Evolutionary conservation across 2,329 filamentous ascomycete genomes (phyloP).

Genomic region (Chaetothyriales sp.): DNA sequence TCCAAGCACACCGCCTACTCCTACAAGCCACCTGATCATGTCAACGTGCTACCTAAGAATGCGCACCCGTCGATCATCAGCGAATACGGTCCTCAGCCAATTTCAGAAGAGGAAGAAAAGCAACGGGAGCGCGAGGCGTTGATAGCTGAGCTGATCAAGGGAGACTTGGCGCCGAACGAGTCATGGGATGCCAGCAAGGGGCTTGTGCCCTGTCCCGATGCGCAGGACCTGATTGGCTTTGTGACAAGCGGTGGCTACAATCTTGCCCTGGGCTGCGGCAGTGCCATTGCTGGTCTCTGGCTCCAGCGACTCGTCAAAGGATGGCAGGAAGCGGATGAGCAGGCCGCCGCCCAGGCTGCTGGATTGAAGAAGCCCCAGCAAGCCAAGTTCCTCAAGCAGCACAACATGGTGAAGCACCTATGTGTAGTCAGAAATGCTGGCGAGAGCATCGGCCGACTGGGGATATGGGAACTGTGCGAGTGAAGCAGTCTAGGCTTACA

Average conservation of each 20-base stretch:
- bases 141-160: conserved; percentile 1
- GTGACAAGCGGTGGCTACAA: conserved; percentile 77
- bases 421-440: conserved; percentile 77
- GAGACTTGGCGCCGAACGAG: neutral
- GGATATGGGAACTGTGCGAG: conserved; percentile 47
- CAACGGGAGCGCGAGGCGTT: neutral
- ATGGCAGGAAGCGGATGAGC: conserved; percentile 16
- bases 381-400: neutral
- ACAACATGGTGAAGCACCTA: conserved; percentile 21
- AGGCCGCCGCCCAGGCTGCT: conserved; percentile 2
- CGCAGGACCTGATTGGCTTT: conserved; percentile 71
- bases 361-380: neutral
- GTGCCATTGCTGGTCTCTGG: conserved; percentile 58
- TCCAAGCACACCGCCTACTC: conserved; percentile 7
- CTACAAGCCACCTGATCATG: conserved; percentile 9
- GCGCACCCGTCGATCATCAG: conserved; percentile 14
- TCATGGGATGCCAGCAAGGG: neutral
- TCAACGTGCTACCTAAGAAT: conserved; percentile 15
- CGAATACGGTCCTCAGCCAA: conserved; percentile 8
- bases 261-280: conserved; percentile 58
- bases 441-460: conserved; percentile 62
- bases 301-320: conserved; percentile 40
- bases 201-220: conserved; percentile 42
- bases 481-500: neutral
- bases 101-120: conserved; percentile 1